Conservation (phyloP, 495 filamentous ascomycete species). For the Lichina pygmaea region DNA sequence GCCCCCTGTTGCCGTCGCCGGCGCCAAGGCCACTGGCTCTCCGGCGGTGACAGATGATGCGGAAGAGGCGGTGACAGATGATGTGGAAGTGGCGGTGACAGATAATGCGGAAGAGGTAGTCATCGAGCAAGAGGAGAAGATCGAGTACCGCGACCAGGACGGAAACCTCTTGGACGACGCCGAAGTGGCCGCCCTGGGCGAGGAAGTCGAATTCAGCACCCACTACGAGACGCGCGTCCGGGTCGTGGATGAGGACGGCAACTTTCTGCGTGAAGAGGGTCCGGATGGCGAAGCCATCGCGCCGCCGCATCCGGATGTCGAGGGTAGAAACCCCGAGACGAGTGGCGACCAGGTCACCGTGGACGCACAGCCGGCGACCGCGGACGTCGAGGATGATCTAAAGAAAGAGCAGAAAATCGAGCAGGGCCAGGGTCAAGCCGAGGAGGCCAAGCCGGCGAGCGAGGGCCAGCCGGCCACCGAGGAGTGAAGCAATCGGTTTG, state of each 20-base stretch:
- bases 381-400: constrained; percentile 18
- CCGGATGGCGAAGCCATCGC: constrained; percentile 18
- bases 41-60: neutral
- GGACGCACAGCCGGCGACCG: constrained; percentile 3
- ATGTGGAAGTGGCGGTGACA: neutral
- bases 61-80: neutral
- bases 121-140: constrained; percentile 32
- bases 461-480: constrained; percentile 43
- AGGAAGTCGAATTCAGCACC: constrained; percentile 85
- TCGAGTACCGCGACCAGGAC: constrained; percentile 87
- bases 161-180: constrained; percentile 68
- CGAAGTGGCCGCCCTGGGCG: constrained; percentile 59
- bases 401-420: constrained; percentile 38
- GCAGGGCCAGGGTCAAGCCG: constrained; percentile 15
- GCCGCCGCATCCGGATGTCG: constrained; percentile 61
- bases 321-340: constrained; percentile 46
- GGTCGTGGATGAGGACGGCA: constrained; percentile 50
- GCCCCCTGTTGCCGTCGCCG: neutral
- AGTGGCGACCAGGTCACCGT: constrained; percentile 8
- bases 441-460: constrained; percentile 43
- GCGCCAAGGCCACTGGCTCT: neutral
- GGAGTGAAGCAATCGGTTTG: neutral
- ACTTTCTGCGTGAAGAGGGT: constrained; percentile 27
- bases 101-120: neutral
- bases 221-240: constrained; percentile 77